These are phyloP conservation scores for Chlorella sp. DNA, from an alignment of 139 green algal genomes.

Conservation along the genomic window DNA sequence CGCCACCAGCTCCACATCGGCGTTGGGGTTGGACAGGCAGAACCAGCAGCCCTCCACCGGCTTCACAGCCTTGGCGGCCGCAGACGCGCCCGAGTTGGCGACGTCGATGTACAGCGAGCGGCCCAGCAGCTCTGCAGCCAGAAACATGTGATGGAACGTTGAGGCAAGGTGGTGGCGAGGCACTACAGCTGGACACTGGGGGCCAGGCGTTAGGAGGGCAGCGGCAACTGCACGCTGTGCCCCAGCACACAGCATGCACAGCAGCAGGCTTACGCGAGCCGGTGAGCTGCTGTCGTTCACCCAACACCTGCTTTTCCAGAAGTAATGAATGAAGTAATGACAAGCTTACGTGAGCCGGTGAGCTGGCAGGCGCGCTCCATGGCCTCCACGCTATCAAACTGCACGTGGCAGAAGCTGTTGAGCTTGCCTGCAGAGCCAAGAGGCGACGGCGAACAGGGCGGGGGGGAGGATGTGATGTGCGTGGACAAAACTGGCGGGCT, in stretches of 20 bases:
- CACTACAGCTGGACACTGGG: not conserved
- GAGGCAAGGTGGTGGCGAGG: not conserved
- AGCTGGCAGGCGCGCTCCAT: conserved; percentile 63
- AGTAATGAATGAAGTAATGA: too few species aligned
- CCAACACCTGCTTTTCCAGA: too few species aligned
- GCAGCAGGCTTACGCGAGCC: conserved; percentile 1
- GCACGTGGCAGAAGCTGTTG: conserved; percentile 65
- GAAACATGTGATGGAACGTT: not conserved
- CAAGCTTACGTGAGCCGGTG: not conserved
- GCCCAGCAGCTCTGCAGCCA: conserved; percentile 1
- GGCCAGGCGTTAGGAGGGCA: too few species aligned
- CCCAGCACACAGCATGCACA: not conserved
- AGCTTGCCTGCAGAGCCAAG: conserved; percentile 41
- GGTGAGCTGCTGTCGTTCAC: too few species aligned
- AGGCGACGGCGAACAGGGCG: not conserved
- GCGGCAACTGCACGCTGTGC: too few species aligned
- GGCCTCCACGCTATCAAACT: conserved; percentile 65
- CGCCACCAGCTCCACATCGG: conserved; percentile 66
- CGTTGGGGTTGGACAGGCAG: conserved; percentile 75
- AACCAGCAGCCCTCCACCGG: conserved; percentile 89
- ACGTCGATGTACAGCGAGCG: conserved; percentile 59
- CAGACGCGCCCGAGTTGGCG: conserved; percentile 5
- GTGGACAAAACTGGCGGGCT: too few species aligned
- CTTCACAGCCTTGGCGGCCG: conserved; percentile 39
- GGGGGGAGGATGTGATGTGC: not conserved